Evolutionary conservation across 148 eudicot genomes (phyloP), one percentile per base, ranked within the genome.

Genomic region (Silene uniflora): DNA sequence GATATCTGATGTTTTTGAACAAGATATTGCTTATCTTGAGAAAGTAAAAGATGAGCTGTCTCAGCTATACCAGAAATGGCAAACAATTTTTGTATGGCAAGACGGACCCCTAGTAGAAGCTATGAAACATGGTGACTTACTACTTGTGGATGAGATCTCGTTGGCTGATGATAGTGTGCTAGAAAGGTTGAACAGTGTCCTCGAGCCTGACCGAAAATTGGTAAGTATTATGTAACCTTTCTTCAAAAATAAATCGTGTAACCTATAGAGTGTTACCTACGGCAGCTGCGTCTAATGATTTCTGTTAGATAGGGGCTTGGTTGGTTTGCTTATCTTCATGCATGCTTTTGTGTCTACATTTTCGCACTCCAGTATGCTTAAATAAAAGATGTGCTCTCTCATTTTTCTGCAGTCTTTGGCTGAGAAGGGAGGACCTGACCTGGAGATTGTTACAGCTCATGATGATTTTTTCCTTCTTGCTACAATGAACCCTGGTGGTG

Each of bases 401-500:
- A 35, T 25, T 18, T 22, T 59, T 76, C 21, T 80, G 78, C 87
- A 94, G 97, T 83, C 92, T 21, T 87, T 95, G 88, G 97, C 99
- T 69, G 99, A 95, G 86, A 95, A 88, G 85, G 99, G 99, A 79
- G 99, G 97, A 56, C 73, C 88, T 42, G 82, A 88, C 71, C 82
- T 92, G 77, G 96, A 95, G 87, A 91, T 62, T 46, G 75, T 92
- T 24, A 84, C 85, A 54, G 99, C 99, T 62, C 87, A 92, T 88
- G 85, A 85, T 22, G 85, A 89, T 47, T 95, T 95, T 84, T 92
- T 95, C 75, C 86, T 95, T 71, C 94, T 95, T 62, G 97, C 99
- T 67, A 95, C 99, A 78, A 95, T 95, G 99, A 95, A 95, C 69
- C 99, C 99, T 79, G 97, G 99, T 75, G 99, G 99, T 61, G 99